Evolutionary conservation across 345 rosid species (phyloP), one percentile per base, ranked within the genome.

Genomic region (Eucalyptus microcorys): DNA sequence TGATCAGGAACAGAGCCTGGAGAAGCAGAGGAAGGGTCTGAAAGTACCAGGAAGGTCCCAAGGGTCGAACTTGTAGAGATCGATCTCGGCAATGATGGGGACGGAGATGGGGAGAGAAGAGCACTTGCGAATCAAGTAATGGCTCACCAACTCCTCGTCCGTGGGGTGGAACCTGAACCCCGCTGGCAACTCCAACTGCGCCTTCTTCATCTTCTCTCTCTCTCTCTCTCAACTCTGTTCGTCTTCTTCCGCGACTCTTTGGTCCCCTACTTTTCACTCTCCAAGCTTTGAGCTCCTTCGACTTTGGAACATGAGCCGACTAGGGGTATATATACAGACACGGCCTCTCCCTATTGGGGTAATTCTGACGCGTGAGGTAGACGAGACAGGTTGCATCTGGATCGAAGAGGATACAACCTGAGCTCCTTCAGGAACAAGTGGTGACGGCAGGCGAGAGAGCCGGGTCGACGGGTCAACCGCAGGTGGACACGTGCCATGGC

Each of bases 81-180:
- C 99, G 87, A 96, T 93, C 88, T 96, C 99, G 1, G 98, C 98
- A 21, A 97, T 94, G 53, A 96, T 95, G 24, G 99, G 96, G 90
- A 90, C 99, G 47, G 91, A 24, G 55, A 96, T 92, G 30, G 95
- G 92, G 53, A 92, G 93, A 3, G 95, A 92, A 6, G 93, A 93
- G 57, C 98, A 96, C 92, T 94, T 95, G 90, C 95, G 92, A 34
- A 95, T 92, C 85, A 97, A 89, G 88, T 96, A 97, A 87, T 94
- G 95, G 90, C 91, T 95, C 64, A 96, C 99, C 50, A 97, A 87
- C 93, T 97, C 99, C 9, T 97, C 99, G 85, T 97, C 98, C 8
- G 99, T 96, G 3, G 99, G 99, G 83, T 97, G 98, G 85, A 97
- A 97, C 92, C 99, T 92, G 93, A 97, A 96, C 48, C 99, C 99